These are phyloP conservation scores for Tylopilus sp. DNA, from an alignment of 768 basidiomycete genomes.

Conservation along the genomic window DNA sequence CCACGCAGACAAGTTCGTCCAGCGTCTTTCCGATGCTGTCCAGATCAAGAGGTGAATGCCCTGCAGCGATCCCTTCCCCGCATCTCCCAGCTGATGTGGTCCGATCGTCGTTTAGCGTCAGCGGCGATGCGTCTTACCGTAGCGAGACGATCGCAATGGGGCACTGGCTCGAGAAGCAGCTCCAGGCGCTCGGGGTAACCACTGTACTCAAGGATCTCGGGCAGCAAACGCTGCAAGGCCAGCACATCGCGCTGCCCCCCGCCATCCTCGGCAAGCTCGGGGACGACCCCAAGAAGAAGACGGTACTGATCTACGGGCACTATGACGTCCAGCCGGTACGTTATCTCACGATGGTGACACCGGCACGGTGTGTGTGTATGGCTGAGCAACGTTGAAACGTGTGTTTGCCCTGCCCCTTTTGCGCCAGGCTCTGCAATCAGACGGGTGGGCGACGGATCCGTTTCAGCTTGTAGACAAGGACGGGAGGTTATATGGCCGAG, in stretches of 20 bases:
- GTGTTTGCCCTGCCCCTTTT: too few relatives aligned
- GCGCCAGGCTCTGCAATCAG: slow-evolving; percentile 42
- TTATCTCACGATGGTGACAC: too few relatives aligned
- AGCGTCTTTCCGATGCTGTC: slow-evolving; percentile 76
- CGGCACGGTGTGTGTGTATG: too few relatives aligned
- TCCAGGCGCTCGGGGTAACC: slow-evolving; percentile 74
- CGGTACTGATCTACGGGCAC: slow-evolving; percentile 89
- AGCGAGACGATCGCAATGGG: slow-evolving; percentile 84
- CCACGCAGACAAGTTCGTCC: slow-evolving; percentile 71
- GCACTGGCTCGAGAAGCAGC: slow-evolving; percentile 69
- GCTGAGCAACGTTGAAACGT: too few relatives aligned
- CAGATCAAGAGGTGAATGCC: slow-evolving; percentile 79
- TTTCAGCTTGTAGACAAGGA: slow-evolving; percentile 62
- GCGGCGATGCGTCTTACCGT: slow-evolving; percentile 67
- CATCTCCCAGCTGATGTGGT: too few relatives aligned
- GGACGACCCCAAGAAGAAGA: slow-evolving; percentile 86
- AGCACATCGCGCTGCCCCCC: slow-evolving; percentile 74
- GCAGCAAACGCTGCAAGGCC: slow-evolving; percentile 65
- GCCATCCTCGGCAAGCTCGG: slow-evolving; percentile 82
- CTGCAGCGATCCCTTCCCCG: background rate
- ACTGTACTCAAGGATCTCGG: slow-evolving; percentile 77
- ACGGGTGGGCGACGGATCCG: slow-evolving; percentile 89
- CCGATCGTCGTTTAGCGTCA: slow-evolving; percentile 45
- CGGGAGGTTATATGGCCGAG: slow-evolving; percentile 76
- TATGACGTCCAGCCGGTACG: slow-evolving; percentile 92